Evolutionary conservation across 495 filamentous ascomycete genomes (phyloP), one percentile per base, ranked within the genome.

Genomic region (Penicillium maclennaniae): DNA sequence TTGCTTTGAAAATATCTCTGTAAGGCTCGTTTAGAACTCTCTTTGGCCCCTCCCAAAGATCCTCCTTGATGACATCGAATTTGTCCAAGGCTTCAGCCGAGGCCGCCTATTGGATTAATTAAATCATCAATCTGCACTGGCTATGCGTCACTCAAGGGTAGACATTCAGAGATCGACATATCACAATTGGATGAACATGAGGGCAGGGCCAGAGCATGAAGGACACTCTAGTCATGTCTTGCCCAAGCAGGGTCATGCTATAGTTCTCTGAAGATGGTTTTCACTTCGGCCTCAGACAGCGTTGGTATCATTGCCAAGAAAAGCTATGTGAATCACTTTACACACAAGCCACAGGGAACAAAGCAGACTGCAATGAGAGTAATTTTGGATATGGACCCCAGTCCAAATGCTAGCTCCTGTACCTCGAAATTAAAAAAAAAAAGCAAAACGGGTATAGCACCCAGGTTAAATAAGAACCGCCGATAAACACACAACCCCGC

Each of bases 401-500:
- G 52, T 46, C 45, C 49, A 45, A 60, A 56, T 56, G 58, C 58
- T 56, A 56, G 12, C 45, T 43, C 47, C 53, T 41, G 47, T 49
- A 53, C 46, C 15, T 50, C 31, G 31, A 43, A 48, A 37, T 46
- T 41, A 46, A 7, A 20, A 43, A 48, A 37, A 49, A 44, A 46
- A 7, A 20, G 45, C 43, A 41, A 40, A 53, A 23, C 23, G 23
- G 23, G 5, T 23, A 23, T 23, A 23, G 46, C 49, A 56, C 58
- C 50, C 14, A 51, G 49, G 39, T 25, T 45, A 61, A 37, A 47
- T 47, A 61, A 49, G 58, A 53, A 42, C 31, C 51, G 51, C 43
- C 53, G 49, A 43, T 49, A 56, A 46, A 55, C 57, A 58, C 54
- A 61, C 43, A 54, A 53, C 53, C 58, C 58, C 49, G 40, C 39